Evolutionary conservation across 1,139 yeast species (phyloP), one percentile per base, ranked within the genome.

Genomic region (Saccharomyces pastorianus): DNA sequence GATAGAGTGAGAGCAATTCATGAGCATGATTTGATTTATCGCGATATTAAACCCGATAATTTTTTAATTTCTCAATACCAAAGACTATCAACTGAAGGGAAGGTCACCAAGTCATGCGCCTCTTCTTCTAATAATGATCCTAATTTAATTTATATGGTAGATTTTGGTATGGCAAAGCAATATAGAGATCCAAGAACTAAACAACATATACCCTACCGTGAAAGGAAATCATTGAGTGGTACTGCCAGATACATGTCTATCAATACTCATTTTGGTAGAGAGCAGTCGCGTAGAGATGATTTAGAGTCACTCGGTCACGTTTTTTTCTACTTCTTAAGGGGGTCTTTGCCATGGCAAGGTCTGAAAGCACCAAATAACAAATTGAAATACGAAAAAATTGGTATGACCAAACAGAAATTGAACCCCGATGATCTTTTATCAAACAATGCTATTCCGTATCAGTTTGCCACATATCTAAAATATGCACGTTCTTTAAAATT

Each of bases 311-410:
- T 93, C 62, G 98, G 97, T 48, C 97, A 93, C 73, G 98, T 93
- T 2, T 88, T 93, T 69, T 85, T 93, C 73, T 93, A 93, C 73
- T 93, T 93, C 68, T 74, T 93, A 64, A 80, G 95, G 63, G 99
- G 99, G 50, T 90, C 88, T 59, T 80, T 93, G 66, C 99, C 99
- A 51, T 93, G 99, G 99, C 99, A 93, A 75, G 98, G 99, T 29
- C 79, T 93, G 61, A 91, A 91, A 73, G 99, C 98, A n/a, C 96
- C 96, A 60, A 90, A 96, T 46, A 93, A 93, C 75, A 93, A 93
- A 73, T 90, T 88, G 68, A 93, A 93, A 72, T 93, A 93, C 71
- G 98, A 93, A 72, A 91, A 90, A 71, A 93, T 93, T 72, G 98
- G 97, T 58, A 93, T 88, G 66, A 91, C 91, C 72, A 91, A 91